Conservation (phyloP, 129 eudicot species). For the Helianthus annuus region DNA sequence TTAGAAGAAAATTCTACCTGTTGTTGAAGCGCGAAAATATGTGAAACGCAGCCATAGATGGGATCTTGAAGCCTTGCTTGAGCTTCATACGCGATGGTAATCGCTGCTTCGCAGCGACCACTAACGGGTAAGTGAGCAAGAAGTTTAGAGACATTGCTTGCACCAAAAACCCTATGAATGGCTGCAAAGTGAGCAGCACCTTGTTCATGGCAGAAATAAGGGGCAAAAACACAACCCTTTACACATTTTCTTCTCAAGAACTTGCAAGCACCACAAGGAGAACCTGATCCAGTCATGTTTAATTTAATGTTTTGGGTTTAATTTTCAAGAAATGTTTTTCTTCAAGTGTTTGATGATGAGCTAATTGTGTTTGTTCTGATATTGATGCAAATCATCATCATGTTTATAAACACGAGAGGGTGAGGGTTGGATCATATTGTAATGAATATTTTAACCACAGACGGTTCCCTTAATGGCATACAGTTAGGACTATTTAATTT, state of each 20-base stretch:
- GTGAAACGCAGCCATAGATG: constrained; percentile 95
- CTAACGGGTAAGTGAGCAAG: constrained; percentile 81
- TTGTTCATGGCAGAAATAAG: constrained; percentile 97
- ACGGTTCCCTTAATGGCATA: constrained; percentile 83
- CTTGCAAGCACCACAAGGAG: constrained; percentile 99
- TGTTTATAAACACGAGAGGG: constrained; percentile 68
- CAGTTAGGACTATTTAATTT: constrained; percentile 48
- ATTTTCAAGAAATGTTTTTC: not conserved
- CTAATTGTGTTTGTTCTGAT: constrained; percentile 43
- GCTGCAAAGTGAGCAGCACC: constrained; percentile 95
- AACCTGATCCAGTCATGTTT: constrained; percentile 85
- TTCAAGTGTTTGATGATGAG: constrained; percentile 30
- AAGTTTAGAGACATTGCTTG: constrained; percentile 92
- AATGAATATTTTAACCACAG: constrained; percentile 52
- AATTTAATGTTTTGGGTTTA: constrained; percentile 8
- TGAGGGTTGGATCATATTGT: constrained; percentile 57
- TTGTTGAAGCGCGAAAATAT: constrained; percentile 93
- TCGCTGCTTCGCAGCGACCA: constrained; percentile 89
- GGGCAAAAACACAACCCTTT: constrained; percentile 94
- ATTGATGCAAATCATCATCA: constrained; percentile 44
- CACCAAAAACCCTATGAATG: constrained; percentile 96
- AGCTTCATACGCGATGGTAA: constrained; percentile 93
- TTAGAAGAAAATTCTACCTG: constrained; percentile 49
- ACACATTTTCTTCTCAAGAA: constrained; percentile 96
- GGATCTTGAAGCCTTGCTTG: constrained; percentile 98